Evolutionary conservation across 1,284 basidiomycete genomes (phyloP).

Genomic region (Ceratobasidium theobromae): DNA sequence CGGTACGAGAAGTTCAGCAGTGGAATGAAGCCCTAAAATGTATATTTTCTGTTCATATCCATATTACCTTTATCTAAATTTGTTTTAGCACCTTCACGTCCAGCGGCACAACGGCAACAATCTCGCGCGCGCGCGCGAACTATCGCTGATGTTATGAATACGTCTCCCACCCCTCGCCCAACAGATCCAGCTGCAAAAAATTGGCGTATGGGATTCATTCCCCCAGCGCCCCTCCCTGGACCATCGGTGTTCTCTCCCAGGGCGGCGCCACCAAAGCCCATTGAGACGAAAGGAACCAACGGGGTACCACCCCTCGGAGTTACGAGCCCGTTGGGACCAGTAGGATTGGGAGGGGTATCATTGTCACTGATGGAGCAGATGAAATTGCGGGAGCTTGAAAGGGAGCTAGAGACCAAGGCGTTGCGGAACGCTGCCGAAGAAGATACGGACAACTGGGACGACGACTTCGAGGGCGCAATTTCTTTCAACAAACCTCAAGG

Average conservation of each 20-base stretch:
- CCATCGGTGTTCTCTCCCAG: conserved; percentile 22
- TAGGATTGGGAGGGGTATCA: conserved; percentile 1
- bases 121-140: conserved; percentile 16
- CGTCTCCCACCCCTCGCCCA: conserved; percentile 34
- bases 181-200: conserved; percentile 25
- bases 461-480: conserved; percentile 94
- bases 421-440: conserved; percentile 59
- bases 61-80: conserved; percentile 51
- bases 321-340: conserved; percentile 20
- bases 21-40: conserved; percentile 97
- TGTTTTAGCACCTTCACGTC: conserved; percentile 34
- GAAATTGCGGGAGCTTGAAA: conserved; percentile 37
- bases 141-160: conserved; percentile 29
- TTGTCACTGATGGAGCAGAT: conserved; percentile 26
- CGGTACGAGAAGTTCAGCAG: conserved; percentile 92
- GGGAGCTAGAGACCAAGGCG: conserved; percentile 38
- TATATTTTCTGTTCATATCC: conserved; percentile 46
- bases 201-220: conserved; percentile 30
- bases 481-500: conserved; percentile 83
- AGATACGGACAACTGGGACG: conserved; percentile 94
- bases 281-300: conserved; percentile 15
- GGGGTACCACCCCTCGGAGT: conserved; percentile 9
- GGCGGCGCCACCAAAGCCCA: neutral
- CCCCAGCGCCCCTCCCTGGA: conserved; percentile 11
- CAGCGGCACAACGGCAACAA: conserved; percentile 9